Conservation (phyloP, 176 grass and related monocot species). For the Avena insularis region DNA sequence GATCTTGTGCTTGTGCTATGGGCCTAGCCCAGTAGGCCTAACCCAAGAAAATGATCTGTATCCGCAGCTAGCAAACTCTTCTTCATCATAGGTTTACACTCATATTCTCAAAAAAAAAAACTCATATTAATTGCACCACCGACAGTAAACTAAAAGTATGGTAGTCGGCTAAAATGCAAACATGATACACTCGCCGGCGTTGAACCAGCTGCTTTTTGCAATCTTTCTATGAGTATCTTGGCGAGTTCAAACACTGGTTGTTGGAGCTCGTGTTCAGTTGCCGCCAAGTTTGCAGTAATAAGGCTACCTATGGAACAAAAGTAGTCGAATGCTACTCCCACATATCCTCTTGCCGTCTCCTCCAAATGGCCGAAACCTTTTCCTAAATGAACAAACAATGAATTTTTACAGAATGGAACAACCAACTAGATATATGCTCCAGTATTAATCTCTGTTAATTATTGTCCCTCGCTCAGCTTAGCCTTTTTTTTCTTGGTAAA, state of each 20-base stretch:
- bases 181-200: background rate
- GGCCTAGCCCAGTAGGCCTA: background rate
- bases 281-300: background rate
- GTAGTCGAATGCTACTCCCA: background rate
- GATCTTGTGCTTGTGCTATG: background rate
- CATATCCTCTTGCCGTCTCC: background rate
- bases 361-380: background rate
- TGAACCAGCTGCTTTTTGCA: background rate
- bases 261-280: background rate
- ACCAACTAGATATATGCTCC: background rate
- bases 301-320: background rate
- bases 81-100: background rate
- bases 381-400: background rate
- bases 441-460: no score
- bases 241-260: background rate
- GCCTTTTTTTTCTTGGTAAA: background rate
- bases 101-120: no score
- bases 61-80: background rate
- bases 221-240: background rate
- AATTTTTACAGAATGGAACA: background rate
- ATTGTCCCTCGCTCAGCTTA: no score
- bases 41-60: background rate
- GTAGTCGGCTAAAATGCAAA: background rate
- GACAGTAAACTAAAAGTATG: background rate
- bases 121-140: background rate